Conservation (phyloP, 2,329 filamentous ascomycete genomes). For the Pseudogymnoascus sp. region DNA sequence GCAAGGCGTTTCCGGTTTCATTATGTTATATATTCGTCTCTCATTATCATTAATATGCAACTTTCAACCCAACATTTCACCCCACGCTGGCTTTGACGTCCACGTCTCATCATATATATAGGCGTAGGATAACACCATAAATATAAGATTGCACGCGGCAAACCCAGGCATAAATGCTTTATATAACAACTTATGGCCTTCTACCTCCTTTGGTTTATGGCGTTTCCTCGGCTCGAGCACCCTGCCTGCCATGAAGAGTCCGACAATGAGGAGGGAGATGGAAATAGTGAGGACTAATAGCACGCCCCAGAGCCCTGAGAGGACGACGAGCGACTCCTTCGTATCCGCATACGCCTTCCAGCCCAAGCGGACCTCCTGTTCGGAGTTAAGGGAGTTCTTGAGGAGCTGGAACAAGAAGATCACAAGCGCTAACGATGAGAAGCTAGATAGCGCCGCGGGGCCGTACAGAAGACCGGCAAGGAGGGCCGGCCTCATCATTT, state of each 20-base stretch:
- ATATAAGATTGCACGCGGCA: neutral
- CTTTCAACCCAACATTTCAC: neutral
- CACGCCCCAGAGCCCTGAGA: no score
- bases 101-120: neutral
- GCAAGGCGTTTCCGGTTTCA: neutral
- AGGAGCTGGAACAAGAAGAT: neutral
- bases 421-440: neutral
- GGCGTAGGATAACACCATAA: neutral
- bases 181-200: no score
- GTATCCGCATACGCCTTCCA: neutral
- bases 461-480: neutral
- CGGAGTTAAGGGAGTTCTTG: neutral
- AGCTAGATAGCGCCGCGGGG: neutral
- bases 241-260: neutral
- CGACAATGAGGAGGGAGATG: neutral
- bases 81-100: neutral
- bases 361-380: neutral
- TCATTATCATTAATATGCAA: neutral
- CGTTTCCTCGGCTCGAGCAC: no score
- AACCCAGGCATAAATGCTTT: neutral
- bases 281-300: neutral
- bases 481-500: neutral
- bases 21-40: neutral
- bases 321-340: neutral
- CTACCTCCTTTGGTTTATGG: no score